These are phyloP conservation scores for Luzula sylvatica DNA, from an alignment of 176 grass and related monocot species.

Conservation along the genomic window DNA sequence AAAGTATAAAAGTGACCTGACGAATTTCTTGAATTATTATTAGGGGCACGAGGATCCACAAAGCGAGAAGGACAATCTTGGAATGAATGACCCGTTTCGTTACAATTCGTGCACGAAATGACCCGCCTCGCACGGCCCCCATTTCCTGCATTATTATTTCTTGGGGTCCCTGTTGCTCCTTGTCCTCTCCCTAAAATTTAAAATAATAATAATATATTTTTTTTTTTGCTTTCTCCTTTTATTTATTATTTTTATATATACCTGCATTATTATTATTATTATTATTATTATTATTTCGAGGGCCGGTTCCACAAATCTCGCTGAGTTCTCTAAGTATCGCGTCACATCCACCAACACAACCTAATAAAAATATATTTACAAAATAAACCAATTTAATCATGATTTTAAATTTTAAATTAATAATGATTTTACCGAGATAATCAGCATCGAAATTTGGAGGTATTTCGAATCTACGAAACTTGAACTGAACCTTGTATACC, in stretches of 20 bases:
- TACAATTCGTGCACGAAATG: constrained; percentile 36
- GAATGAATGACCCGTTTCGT: constrained; percentile 41
- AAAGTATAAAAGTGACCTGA: not conserved
- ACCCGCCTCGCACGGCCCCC: constrained; percentile 30
- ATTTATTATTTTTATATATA: constrained; percentile 15
- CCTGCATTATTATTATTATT: constrained; percentile 46
- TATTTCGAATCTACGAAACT: constrained; percentile 76
- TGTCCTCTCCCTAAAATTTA: constrained; percentile 47
- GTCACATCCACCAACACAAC: constrained; percentile 93
- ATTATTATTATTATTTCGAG: constrained; percentile 33
- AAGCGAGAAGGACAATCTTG: constrained; percentile 35
- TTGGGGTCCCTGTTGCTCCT: constrained; percentile 21
- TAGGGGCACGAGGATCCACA: constrained; percentile 29
- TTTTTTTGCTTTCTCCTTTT: not conserved
- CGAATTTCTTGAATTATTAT: constrained; percentile 20
- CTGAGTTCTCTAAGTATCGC: constrained; percentile 68
- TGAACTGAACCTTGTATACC: constrained; percentile 75
- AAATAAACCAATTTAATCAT: not conserved
- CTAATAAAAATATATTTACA: constrained; percentile 24
- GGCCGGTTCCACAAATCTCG: constrained; percentile 60
- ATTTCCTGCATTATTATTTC: constrained; percentile 26
- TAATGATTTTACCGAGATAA: constrained; percentile 52
- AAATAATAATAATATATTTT: constrained; percentile 6
- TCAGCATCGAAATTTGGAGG: constrained; percentile 82
- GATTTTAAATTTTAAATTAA: no score